phyloP scores from a whole-genome alignment of 2,329 filamentous ascomycete species.

The Cladosporium colombiae region DNA sequence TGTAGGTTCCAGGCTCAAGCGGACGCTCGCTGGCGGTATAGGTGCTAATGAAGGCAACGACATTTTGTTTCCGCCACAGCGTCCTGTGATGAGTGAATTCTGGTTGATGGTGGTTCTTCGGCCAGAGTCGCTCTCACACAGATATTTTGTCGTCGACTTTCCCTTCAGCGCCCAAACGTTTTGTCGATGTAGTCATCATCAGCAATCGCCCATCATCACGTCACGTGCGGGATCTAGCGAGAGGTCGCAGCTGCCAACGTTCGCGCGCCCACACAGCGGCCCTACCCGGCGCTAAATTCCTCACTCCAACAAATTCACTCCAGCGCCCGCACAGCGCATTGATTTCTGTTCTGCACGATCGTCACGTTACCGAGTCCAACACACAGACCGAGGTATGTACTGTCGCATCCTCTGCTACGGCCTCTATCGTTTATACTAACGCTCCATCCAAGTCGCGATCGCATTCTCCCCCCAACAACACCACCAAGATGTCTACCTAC shows the following conservation, averaged over 20 bases:
- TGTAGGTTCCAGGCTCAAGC: slow-evolving; percentile 62
- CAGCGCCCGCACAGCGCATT: slow-evolving; percentile 21
- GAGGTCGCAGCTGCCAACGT: slow-evolving; percentile 1
- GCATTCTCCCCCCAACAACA: slow-evolving; percentile 21
- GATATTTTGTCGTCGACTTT: not conserved
- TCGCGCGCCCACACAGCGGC: slow-evolving; percentile 18
- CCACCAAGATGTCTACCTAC: slow-evolving; percentile 81
- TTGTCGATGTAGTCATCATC: slow-evolving; percentile 9
- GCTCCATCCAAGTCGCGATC: slow-evolving; percentile 30
- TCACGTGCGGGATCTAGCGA: slow-evolving; percentile 3
- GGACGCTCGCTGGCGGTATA: slow-evolving; percentile 70
- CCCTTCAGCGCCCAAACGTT: slow-evolving; percentile 12
- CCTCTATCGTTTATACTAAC: slow-evolving; percentile 23
- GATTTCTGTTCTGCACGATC: slow-evolving; percentile 41
- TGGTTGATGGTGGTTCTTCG: not conserved
- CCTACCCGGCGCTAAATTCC: not conserved
- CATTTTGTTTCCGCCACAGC: slow-evolving; percentile 33
- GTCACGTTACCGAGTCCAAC: slow-evolving; percentile 55
- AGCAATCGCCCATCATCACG: not conserved
- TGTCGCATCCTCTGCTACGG: not conserved
- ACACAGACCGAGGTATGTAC: slow-evolving; percentile 32
- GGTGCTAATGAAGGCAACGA: slow-evolving; percentile 72
- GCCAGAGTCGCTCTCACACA: not conserved
- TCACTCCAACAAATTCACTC: slow-evolving; percentile 9
- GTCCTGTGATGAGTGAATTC: not conserved